Percentiles rank a stretch among this genome's conserved stretches.
Evolutionary conservation across 306 rosid species (phyloP).

Genomic region (Cucumis cinereus): DNA sequence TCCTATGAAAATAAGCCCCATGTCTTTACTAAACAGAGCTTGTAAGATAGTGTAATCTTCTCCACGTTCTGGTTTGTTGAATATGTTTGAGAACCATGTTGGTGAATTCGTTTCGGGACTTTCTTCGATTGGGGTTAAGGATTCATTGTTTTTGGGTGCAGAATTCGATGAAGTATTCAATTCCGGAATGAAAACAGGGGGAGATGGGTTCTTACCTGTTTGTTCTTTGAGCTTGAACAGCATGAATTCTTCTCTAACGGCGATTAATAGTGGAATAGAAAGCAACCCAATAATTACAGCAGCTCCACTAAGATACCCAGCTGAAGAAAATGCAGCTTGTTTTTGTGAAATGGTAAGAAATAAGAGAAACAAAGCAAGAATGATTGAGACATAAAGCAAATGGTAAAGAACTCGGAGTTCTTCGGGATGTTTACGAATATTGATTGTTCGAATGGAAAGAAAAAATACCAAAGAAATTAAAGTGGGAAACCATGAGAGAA

Average conservation of each 20-base stretch:
- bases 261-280: slow-evolving; percentile 6
- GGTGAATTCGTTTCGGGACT: background rate
- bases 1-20: background rate
- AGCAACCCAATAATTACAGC: slow-evolving; percentile 6
- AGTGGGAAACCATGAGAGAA: slow-evolving; percentile 27
- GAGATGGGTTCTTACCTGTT: background rate
- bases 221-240: slow-evolving; percentile 7
- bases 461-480: slow-evolving; percentile 3
- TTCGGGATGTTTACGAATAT: slow-evolving; percentile 1
- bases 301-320: slow-evolving; percentile 8
- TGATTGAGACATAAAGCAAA: background rate
- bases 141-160: background rate
- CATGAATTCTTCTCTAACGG: slow-evolving; percentile 6
- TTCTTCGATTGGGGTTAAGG: background rate
- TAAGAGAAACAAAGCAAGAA: slow-evolving; percentile 19
- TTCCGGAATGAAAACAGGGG: background rate
- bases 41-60: background rate
- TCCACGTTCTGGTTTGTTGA: background rate
- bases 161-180: background rate
- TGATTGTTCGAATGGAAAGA: slow-evolving; percentile 11
- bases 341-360: slow-evolving; percentile 7
- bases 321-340: background rate
- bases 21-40: background rate
- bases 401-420: slow-evolving; percentile 5
- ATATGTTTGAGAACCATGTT: background rate